phyloP scores from a whole-genome alignment of 148 eudicot species.

The Fagopyrum esculentum region DNA sequence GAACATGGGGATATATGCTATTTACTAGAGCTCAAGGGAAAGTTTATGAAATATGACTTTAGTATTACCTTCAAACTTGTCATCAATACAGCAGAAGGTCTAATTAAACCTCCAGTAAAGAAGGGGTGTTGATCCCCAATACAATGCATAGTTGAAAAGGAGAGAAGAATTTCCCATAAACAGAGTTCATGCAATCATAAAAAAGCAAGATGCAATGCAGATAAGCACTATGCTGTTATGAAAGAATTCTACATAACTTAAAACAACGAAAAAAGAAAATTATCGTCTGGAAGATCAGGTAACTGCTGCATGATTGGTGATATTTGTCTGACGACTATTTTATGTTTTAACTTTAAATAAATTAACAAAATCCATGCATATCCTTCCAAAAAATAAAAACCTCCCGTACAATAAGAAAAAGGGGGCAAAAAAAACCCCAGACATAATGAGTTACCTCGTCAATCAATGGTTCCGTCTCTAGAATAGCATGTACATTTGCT shows the following conservation, averaged over 20 bases:
- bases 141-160: not conserved
- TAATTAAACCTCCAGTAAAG: not conserved
- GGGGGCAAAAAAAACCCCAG: not conserved
- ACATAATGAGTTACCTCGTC: conserved; percentile 56
- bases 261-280: not conserved
- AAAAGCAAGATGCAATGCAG: not conserved
- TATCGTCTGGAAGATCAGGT: not conserved
- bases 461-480: conserved; percentile 82
- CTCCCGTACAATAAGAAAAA: not conserved
- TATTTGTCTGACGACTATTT: not conserved
- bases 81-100: not conserved
- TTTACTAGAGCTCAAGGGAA: not conserved
- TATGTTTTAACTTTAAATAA: not conserved
- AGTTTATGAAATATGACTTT: not conserved
- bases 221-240: not conserved
- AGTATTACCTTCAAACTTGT: not conserved
- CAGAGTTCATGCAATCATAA: not conserved
- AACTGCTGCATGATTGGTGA: not conserved
- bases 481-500: conserved; percentile 96
- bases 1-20: not conserved
- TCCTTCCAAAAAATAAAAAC: not conserved
- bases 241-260: not conserved
- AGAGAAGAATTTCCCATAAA: not conserved
- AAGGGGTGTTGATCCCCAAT: not conserved
- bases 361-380: not conserved